Evolutionary conservation across 2,329 filamentous ascomycete species (phyloP), one percentile per base, ranked within the genome.

Genomic region (Nannizzia gypsea): DNA sequence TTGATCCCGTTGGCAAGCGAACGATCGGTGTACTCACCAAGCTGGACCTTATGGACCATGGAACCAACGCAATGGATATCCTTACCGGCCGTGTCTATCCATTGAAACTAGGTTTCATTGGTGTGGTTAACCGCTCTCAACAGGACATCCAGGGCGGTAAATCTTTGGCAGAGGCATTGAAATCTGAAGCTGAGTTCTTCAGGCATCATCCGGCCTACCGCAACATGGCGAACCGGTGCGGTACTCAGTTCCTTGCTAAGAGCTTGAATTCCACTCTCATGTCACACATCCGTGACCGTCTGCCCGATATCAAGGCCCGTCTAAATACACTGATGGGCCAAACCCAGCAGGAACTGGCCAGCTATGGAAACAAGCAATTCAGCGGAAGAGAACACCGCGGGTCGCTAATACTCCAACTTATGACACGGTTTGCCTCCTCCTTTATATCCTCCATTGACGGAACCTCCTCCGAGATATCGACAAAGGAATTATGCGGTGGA

Each of bases 241-340:
- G 93, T 65, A 99, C 93, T 1, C 90, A 95, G 61, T 97, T 88
- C 70, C 78, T 99, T 60, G 93, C 93, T 57, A 96, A 93, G 78
- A 96, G 89, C 13, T 81, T 99, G 63, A 99, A 97, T 74, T 87
- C 87, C 48, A 99, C 93, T 11, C 81, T 99, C 64, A 97, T 99
- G 93, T 77, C 85, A 22, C 93, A 99, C 70, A 99, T 99, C 70
- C 88, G 93, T 62, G 93, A 99, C 72, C 85, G 93, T 54, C 78
- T 99, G 67, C 93, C 93, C 31, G 93, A 99, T 73, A 99, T 99
- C 78, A 99, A 99, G 76, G 93, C 93, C 56, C 86, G 93, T 59
- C 81, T 99, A 63, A 99, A 99, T 74, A 99, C 93, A 0, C 78
- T 99, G 57, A 99, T 99, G 93, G 93, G 93, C n/a, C 93, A 99